A percentile compares a stretch with the other conserved stretches of the same genome.
Conservation (phyloP, 371 early-diverging fungal genomes). For the Rhizopus stolonifer region DNA sequence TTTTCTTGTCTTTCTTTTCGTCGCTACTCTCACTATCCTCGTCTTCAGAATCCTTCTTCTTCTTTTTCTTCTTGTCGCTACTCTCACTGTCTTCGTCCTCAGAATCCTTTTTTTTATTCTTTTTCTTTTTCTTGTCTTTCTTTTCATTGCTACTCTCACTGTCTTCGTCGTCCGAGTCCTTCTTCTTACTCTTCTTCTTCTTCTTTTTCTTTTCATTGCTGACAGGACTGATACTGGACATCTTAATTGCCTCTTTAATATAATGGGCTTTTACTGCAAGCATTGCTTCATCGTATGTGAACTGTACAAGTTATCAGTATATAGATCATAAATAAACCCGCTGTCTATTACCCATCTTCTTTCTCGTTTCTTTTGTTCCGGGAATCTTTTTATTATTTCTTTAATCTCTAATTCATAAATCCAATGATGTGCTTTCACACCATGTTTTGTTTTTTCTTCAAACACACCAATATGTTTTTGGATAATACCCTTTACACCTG, state of each 20-base stretch:
- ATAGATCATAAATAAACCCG: neutral
- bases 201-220: neutral
- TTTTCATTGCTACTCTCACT: slow-evolving; percentile 3
- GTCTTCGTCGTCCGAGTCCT: neutral
- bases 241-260: slow-evolving; percentile 53
- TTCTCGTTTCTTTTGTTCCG: slow-evolving; percentile 54
- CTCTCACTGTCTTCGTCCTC: neutral
- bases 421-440: slow-evolving; percentile 50
- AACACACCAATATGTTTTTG: slow-evolving; percentile 47
- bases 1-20: slow-evolving; percentile 8
- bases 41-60: slow-evolving; percentile 13
- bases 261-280: slow-evolving; percentile 37
- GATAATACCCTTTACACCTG: slow-evolving; percentile 51
- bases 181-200: slow-evolving; percentile 11
- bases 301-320: slow-evolving; percentile 27
- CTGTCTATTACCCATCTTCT: slow-evolving; percentile 52
- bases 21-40: slow-evolving; percentile 7
- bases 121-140: neutral
- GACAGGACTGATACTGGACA: slow-evolving; percentile 27
- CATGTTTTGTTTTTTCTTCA: slow-evolving; percentile 41
- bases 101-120: slow-evolving; percentile 2
- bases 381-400: slow-evolving; percentile 48
- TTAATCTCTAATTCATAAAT: slow-evolving; percentile 60
- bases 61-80: slow-evolving; percentile 8
- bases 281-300: slow-evolving; percentile 53